These are phyloP conservation scores for Rubus idaeus DNA, from an alignment of 306 rosid genomes.

Conservation along the genomic window DNA sequence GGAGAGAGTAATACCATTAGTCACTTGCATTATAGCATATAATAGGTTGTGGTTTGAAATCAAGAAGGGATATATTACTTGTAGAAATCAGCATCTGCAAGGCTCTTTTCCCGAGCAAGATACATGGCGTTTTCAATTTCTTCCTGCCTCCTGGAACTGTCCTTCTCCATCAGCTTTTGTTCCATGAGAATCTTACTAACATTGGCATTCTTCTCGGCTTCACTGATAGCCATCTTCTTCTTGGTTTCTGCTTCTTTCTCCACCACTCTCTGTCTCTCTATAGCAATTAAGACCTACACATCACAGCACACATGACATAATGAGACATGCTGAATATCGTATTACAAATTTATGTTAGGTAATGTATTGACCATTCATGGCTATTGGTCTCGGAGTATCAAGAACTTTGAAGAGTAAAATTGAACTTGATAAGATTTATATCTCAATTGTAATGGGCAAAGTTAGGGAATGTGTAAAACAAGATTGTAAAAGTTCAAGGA, in stretches of 20 bases:
- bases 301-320: background rate
- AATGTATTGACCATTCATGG: background rate
- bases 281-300: constrained; percentile 75
- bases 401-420: background rate
- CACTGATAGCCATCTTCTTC: constrained; percentile 93
- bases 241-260: constrained; percentile 86
- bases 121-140: constrained; percentile 84
- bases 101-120: constrained; percentile 70
- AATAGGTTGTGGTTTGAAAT: background rate
- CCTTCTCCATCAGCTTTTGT: constrained; percentile 73
- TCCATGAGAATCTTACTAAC: constrained; percentile 94
- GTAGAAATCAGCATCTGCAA: constrained; percentile 81
- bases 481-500: background rate
- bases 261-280: constrained; percentile 73
- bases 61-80: constrained; percentile 43
- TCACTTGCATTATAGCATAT: background rate
- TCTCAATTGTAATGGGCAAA: background rate
- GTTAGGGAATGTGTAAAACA: background rate
- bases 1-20: constrained; percentile 10
- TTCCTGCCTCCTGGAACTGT: constrained; percentile 65
- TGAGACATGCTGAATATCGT: background rate
- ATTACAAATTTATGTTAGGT: background rate
- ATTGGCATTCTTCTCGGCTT: constrained; percentile 90
- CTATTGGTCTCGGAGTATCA: background rate
- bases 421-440: background rate